Conservation (phyloP, 768 basidiomycete genomes). For the Chalciporus piperatus region DNA sequence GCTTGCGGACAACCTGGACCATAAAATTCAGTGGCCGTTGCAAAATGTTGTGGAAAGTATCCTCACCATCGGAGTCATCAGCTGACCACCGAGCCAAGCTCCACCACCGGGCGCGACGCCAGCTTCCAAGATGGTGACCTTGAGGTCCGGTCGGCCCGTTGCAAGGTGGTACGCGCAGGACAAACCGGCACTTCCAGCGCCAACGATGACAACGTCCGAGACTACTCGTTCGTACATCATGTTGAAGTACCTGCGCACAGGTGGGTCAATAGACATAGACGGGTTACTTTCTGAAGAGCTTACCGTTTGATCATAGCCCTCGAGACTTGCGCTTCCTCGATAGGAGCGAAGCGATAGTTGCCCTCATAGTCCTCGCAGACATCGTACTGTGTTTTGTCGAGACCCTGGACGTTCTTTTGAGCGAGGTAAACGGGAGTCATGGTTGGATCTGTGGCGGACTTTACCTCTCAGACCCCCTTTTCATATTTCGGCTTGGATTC, state of each 20-base stretch:
- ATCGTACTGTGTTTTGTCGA: constrained; percentile 14
- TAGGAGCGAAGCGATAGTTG: constrained; percentile 66
- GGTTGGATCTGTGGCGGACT: not conserved
- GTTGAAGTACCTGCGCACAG: constrained; percentile 58
- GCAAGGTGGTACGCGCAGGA: constrained; percentile 75
- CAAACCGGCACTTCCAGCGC: constrained; percentile 67
- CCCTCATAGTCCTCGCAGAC: constrained; percentile 48
- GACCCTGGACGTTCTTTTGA: constrained; percentile 22
- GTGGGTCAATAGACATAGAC: not conserved
- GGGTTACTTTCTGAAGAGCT: not conserved
- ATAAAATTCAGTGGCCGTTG: not conserved
- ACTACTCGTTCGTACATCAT: constrained; percentile 72
- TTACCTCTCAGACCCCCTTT: not conserved
- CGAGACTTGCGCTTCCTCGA: constrained; percentile 73
- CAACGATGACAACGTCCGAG: constrained; percentile 76
- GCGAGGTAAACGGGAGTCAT: constrained; percentile 34
- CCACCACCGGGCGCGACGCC: constrained; percentile 78
- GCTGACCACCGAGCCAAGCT: constrained; percentile 76
- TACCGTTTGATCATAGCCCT: constrained; percentile 78
- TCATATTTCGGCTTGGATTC: not conserved
- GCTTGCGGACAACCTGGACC: constrained; percentile 69
- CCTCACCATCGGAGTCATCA: constrained; percentile 75
- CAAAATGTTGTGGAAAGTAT: not conserved
- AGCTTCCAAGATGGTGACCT: constrained; percentile 67
- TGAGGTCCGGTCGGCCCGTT: constrained; percentile 63